phyloP scores from a whole-genome alignment of 1,139 yeast genomes.

The Geotrichum fermentans region DNA sequence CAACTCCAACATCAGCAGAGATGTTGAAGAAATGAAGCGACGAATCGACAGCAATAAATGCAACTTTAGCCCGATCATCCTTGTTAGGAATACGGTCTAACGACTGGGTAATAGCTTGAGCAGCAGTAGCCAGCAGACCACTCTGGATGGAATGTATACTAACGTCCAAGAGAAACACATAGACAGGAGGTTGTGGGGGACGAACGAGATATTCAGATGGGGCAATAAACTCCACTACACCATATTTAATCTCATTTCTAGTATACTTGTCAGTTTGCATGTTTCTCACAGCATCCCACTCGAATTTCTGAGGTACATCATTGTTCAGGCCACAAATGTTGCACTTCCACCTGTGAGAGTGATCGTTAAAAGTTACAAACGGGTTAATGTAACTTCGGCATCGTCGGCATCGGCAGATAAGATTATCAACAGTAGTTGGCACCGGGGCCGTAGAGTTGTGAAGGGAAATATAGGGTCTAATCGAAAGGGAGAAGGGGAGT shows the following conservation, averaged over 20 bases:
- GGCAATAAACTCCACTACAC: constrained; percentile 89
- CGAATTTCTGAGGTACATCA: constrained; percentile 83
- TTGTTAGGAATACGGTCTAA: constrained; percentile 84
- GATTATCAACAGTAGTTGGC: constrained; percentile 74
- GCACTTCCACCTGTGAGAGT: constrained; percentile 91
- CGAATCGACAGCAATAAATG: constrained; percentile 85
- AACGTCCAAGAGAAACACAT: constrained; percentile 82
- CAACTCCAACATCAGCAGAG: constrained; percentile 41
- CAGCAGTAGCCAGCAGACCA: constrained; percentile 82
- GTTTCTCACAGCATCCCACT: constrained; percentile 57
- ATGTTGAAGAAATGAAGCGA: constrained; percentile 78
- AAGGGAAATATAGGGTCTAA: constrained; percentile 83
- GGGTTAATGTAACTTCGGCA: constrained; percentile 96
- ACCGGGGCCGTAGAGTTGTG: constrained; percentile 64
- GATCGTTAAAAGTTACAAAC: constrained; percentile 70
- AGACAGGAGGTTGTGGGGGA: constrained; percentile 91
- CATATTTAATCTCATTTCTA: constrained; percentile 75
- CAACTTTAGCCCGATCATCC: constrained; percentile 77
- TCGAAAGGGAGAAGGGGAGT: constrained; percentile 83
- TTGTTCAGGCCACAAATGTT: constrained; percentile 85
- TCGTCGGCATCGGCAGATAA: constrained; percentile 90
- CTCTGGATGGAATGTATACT: constrained; percentile 71
- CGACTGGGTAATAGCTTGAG: constrained; percentile 79
- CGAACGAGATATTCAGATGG: constrained; percentile 92
- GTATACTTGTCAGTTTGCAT: constrained; percentile 61